phyloP scores from a whole-genome alignment of 164 flowering plant species.

The Aristolochia fimbriata region DNA sequence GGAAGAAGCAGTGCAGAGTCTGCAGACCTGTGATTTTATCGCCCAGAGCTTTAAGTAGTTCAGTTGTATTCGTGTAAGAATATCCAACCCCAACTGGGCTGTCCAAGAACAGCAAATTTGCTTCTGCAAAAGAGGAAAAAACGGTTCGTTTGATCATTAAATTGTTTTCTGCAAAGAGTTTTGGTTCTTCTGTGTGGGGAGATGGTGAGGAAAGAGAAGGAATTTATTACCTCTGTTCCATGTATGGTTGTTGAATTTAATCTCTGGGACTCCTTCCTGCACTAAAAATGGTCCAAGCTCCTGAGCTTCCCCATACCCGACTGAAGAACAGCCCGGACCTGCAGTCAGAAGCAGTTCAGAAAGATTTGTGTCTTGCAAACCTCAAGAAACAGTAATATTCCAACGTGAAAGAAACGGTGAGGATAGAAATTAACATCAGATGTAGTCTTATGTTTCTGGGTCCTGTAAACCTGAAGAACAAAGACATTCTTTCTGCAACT shows the following conservation, averaged over 20 bases:
- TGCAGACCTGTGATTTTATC: conserved; percentile 15
- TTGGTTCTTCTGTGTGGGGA: neutral
- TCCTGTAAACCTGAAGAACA: no score
- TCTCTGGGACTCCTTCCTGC: conserved; percentile 1
- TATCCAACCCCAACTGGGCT: conserved; percentile 16
- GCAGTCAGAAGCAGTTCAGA: neutral
- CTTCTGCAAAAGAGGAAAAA: conserved; percentile 8
- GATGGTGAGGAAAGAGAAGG: neutral
- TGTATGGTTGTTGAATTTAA: conserved; percentile 9
- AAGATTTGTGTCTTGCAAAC: no score
- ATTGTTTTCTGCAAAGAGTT: neutral
- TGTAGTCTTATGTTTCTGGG: no score
- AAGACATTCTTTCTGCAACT: no score
- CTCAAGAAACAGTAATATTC: no score
- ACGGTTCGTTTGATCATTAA: neutral
- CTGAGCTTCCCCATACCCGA: conserved; percentile 16
- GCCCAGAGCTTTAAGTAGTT: conserved; percentile 1
- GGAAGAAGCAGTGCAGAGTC: conserved; percentile 26
- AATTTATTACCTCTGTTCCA: conserved; percentile 11
- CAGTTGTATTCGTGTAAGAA: conserved; percentile 12
- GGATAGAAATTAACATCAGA: no score
- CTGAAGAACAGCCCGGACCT: no score
- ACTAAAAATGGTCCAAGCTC: conserved; percentile 16
- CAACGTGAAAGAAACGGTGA: no score
- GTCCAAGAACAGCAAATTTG: conserved; percentile 16